Conservation (phyloP, 176 grass and related monocot species). For the Cymbopogon citratus region DNA sequence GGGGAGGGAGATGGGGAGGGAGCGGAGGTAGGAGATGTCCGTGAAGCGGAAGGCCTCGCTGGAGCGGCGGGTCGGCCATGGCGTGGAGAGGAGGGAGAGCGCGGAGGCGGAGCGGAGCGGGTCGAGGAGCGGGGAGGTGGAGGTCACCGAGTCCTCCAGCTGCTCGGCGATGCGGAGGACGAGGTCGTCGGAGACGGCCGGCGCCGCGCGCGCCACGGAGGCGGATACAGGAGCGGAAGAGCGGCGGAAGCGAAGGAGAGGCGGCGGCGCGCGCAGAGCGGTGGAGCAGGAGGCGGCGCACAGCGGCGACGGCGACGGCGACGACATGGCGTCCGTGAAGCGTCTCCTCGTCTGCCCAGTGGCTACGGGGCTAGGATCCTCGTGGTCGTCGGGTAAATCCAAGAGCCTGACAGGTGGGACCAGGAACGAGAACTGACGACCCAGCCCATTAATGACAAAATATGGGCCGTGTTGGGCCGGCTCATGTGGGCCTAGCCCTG, state of each 20-base stretch:
- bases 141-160: constrained; percentile 41
- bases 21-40: constrained; percentile 55
- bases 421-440: rapidly evolving
- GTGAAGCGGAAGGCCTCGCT: constrained; percentile 70
- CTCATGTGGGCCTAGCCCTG: neutral
- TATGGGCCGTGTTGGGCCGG: neutral
- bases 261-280: neutral
- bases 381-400: neutral
- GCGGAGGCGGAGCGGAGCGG: constrained; percentile 49
- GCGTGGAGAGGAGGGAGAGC: constrained; percentile 52
- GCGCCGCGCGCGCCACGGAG: constrained; percentile 6
- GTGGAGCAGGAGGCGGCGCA: constrained; percentile 30
- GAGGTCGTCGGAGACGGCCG: constrained; percentile 46
- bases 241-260: neutral
- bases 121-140: constrained; percentile 39
- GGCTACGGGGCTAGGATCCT: neutral
- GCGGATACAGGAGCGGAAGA: neutral
- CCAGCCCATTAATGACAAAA: neutral
- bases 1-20: constrained; percentile 40
- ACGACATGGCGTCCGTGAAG: constrained; percentile 39
- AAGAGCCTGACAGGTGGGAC: neutral
- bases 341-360: constrained; percentile 16
- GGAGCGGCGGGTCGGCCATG: constrained; percentile 59
- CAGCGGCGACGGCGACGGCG: constrained; percentile 32
- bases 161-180: constrained; percentile 55